Evolutionary conservation across 2,329 filamentous ascomycete genomes (phyloP), one percentile per base, ranked within the genome.

Genomic region (Rosellinia necatrix): DNA sequence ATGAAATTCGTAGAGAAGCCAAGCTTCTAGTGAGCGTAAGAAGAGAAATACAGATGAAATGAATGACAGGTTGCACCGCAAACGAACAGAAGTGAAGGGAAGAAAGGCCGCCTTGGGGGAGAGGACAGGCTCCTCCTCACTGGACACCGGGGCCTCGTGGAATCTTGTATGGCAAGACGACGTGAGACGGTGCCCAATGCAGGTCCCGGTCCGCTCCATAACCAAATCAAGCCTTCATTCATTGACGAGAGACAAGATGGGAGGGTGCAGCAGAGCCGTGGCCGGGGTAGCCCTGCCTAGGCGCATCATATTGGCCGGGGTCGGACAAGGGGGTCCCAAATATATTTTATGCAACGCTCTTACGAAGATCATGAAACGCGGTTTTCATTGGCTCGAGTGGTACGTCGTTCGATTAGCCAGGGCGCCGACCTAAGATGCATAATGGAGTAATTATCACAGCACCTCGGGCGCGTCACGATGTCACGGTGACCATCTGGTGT

Each of bases 301-400:
- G 54, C 24, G 64, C 60, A 60, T 64, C 55, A 63, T 61, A 52
- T 52, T 46, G 47, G 58, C 64, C 59, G 37, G 44, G 65, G 63
- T 58, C 51, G 51, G 29, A 56, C 61, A 62, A 35, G 63, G 62
- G 53, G 35, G 15, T 54, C 60, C 60, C 64, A 60, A 64, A 60
- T 61, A 59, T 53, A 58, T 46, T 60, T 53, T 44, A 59, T 61
- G 51, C 55, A 50, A 48, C 46, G 50, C 37, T 41, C 59, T 64
- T 64, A 67, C 62, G 48, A 58, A 43, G 59, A 51, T 55, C 30
- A 37, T 56, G 61, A 60, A 57, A 56, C 59, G 52, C 37, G 52
- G 56, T 49, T 57, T 54, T 55, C 27, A 60, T 58, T 48, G 53
- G 61, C 29, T 44, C 38, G 44, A 27, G 49, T 17, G 32, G 42